Percentiles rank a stretch among this genome's conserved stretches.
Evolutionary conservation across 352 stramenopile genomes (phyloP).

Genomic region (Blastocystis hominis): DNA sequence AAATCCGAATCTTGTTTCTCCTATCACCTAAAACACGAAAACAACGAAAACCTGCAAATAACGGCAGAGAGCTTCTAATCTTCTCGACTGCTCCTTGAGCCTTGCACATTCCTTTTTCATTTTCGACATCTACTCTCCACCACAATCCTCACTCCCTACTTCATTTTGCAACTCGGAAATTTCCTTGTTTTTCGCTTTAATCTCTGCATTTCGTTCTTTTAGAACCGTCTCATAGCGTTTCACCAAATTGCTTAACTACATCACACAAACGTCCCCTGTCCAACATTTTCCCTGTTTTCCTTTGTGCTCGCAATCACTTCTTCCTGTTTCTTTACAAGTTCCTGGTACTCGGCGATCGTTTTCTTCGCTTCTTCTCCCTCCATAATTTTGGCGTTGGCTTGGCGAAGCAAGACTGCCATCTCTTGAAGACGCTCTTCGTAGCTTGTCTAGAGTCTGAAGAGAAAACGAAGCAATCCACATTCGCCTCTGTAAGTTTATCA

Average conservation of each 20-base stretch:
- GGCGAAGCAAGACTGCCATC: background rate
- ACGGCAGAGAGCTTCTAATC: background rate
- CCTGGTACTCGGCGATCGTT: background rate
- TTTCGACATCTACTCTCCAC: background rate
- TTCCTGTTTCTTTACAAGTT: constrained; percentile 13
- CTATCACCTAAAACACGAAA: background rate
- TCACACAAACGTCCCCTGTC: background rate
- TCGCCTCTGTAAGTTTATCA: constrained; percentile 13
- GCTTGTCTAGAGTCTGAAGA: background rate
- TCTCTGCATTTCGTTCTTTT: background rate
- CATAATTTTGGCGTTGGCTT: background rate
- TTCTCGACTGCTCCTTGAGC: background rate
- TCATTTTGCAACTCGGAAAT: background rate
- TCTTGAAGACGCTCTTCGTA: constrained; percentile 11
- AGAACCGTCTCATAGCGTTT: constrained; percentile 25
- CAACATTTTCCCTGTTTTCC: background rate
- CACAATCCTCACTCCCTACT: background rate
- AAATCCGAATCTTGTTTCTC: background rate
- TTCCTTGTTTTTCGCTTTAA: constrained; percentile 16
- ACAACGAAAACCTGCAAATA: background rate
- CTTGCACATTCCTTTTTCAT: constrained; percentile 15
- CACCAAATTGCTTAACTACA: background rate
- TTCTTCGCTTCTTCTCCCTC: background rate
- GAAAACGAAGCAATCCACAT: background rate
- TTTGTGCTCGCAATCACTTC: background rate